Conservation (phyloP, 2,329 filamentous ascomycete species). For the Macroventuria anomochaeta region DNA sequence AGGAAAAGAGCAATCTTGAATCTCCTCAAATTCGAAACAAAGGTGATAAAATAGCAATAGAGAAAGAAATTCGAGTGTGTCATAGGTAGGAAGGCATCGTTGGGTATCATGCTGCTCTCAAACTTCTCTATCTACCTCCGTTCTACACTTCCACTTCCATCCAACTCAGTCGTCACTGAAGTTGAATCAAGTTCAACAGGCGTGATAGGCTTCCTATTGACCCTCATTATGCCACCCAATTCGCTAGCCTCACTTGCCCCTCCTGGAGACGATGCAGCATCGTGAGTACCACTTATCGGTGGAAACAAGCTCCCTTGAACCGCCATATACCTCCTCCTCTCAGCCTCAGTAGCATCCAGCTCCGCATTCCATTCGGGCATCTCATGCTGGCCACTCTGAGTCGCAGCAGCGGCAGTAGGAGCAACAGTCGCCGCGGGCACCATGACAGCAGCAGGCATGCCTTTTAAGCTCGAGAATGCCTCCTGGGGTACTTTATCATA, state of each 20-base stretch:
- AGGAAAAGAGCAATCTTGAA: too few relatives aligned
- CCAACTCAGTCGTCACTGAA: constrained; percentile 19
- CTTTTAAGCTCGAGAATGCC: neutral
- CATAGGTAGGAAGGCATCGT: too few relatives aligned
- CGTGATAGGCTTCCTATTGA: constrained; percentile 26
- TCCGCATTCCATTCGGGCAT: constrained; percentile 34
- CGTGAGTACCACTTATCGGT: neutral
- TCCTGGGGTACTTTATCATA: neutral
- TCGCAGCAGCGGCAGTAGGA: neutral
- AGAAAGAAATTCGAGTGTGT: too few relatives aligned
- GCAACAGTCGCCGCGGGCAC: neutral
- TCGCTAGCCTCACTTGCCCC: constrained; percentile 15
- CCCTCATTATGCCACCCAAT: constrained; percentile 22
- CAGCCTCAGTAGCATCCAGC: constrained; percentile 27
- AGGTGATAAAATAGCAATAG: too few relatives aligned
- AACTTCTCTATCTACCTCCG: too few relatives aligned
- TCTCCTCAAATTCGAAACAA: too few relatives aligned
- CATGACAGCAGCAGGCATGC: neutral
- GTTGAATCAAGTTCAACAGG: constrained; percentile 29
- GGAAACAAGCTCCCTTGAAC: constrained; percentile 12
- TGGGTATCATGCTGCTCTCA: too few relatives aligned
- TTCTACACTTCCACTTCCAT: neutral
- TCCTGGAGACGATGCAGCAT: neutral
- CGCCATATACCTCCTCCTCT: constrained; percentile 15
- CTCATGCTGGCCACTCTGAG: constrained; percentile 7